phyloP scores from a whole-genome alignment of 1,284 basidiomycete genomes.

The Ustilago nuda region DNA sequence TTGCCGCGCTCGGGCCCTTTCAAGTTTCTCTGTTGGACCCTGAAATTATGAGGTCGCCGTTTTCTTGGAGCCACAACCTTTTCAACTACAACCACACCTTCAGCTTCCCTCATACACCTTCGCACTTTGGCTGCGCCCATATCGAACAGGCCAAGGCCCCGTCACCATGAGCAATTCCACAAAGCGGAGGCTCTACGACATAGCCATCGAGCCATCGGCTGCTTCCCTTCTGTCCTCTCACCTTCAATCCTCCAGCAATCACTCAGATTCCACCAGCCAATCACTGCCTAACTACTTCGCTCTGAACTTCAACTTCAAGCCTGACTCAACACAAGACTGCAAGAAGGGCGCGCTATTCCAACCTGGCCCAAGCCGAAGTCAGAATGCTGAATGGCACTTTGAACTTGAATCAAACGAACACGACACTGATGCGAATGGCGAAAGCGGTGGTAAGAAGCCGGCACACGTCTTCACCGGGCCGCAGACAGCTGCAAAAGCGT shows the following conservation, averaged over 20 bases:
- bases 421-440: neutral
- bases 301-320: constrained; percentile 52
- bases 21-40: constrained; percentile 18
- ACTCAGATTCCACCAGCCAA: neutral
- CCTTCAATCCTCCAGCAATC: neutral
- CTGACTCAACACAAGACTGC: constrained; percentile 39
- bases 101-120: neutral
- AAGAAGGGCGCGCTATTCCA: constrained; percentile 33
- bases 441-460: constrained; percentile 8
- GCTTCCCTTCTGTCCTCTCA: constrained; percentile 18
- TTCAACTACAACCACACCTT: neutral
- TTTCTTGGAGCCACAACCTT: neutral
- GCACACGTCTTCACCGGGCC: constrained; percentile 45
- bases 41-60: neutral
- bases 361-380: constrained; percentile 11
- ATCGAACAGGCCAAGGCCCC: neutral
- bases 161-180: constrained; percentile 17
- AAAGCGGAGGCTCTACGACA: constrained; percentile 20
- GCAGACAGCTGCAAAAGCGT: constrained; percentile 25
- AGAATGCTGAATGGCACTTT: constrained; percentile 37
- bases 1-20: constrained; percentile 15
- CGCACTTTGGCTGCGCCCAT: neutral
- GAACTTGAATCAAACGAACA: constrained; percentile 34
- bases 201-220: constrained; percentile 32
- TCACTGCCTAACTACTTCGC: constrained; percentile 30